phyloP scores from a whole-genome alignment of 176 grass and related monocot genomes.

The Bonia amplexicaulis region DNA sequence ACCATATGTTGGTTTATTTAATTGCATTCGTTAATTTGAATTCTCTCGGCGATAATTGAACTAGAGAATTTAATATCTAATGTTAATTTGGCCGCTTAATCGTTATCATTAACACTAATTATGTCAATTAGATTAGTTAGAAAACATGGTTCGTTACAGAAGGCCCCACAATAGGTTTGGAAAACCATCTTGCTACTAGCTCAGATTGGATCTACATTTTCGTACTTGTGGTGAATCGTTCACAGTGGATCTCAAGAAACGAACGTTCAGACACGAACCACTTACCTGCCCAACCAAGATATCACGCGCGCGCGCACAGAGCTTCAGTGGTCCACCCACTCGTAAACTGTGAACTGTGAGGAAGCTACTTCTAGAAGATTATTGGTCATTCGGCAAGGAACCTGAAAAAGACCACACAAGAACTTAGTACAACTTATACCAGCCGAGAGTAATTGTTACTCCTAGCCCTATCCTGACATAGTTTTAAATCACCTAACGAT shows the following conservation, averaged over 20 bases:
- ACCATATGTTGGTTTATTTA: no score
- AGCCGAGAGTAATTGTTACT: neutral
- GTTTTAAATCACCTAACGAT: neutral
- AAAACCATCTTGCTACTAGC: neutral
- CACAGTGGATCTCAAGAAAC: constrained; percentile 12
- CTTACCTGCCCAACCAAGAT: neutral
- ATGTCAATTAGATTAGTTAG: no score
- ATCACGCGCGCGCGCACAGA: neutral
- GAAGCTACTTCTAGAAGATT: neutral
- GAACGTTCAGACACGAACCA: neutral
- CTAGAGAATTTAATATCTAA: no score
- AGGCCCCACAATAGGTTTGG: neutral
- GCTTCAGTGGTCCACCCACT: neutral
- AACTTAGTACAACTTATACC: neutral
- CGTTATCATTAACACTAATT: no score
- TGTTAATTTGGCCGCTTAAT: no score
- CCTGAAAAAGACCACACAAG: neutral
- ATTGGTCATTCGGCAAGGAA: neutral
- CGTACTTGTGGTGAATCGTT: neutral
- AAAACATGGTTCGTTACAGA: no score
- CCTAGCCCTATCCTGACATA: neutral
- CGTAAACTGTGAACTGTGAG: neutral
- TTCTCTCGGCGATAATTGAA: no score
- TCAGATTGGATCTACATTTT: neutral
- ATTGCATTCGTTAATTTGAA: no score